Base-by-base conservation (phyloP, 495 filamentous ascomycete genomes). In the Bryoglossum gracile region DNA sequence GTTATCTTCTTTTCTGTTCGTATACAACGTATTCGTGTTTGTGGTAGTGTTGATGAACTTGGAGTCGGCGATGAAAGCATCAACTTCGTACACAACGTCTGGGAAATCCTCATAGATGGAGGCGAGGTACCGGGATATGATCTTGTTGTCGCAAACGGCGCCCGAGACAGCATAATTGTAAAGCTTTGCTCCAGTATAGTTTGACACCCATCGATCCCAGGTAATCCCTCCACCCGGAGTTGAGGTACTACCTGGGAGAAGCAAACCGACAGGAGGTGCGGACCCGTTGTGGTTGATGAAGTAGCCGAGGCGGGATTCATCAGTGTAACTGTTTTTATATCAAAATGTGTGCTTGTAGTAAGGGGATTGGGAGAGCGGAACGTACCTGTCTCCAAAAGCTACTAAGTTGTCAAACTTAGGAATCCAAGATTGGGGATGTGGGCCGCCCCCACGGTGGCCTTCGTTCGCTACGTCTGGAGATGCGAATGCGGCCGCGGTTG, bases 81-180 rank as follows among this genome's bases (percentile, higher is more conserved):
- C 78, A 11, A 87, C 58, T 62, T 87, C 80, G 58, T 88, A 87
- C 21, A 80, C 75, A 5, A 88, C 76, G 3, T 74, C 71, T 0
- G 85, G 85, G 61, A 79, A 86, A 3, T 64, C 58, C 3, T 56
- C 65, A 46, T 69, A 64, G 54, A 81, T 77, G 25, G 39, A 4
- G n/a, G 63, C 28, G 54, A 75, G 67, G 38, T 54, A 64, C 1
- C 80, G 72, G 24, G 72, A 69, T 16, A 80, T 73, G 55, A 86
- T 70, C 25, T 76, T 59, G 66, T 85, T 86, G 43, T 79, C 81
- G 62, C 84, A 89, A 6, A 76, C 75, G 13, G 83, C 86, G 18
- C 84, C 83, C 45, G 62, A 62, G 44, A 88, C 77, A 42, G 85
- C 84, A 60, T 88, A 89, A 64, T 88, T 80, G 66, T 80, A 80